Evolutionary conservation across 2,329 filamentous ascomycete genomes (phyloP).

Genomic region (Aureobasidium sp.): DNA sequence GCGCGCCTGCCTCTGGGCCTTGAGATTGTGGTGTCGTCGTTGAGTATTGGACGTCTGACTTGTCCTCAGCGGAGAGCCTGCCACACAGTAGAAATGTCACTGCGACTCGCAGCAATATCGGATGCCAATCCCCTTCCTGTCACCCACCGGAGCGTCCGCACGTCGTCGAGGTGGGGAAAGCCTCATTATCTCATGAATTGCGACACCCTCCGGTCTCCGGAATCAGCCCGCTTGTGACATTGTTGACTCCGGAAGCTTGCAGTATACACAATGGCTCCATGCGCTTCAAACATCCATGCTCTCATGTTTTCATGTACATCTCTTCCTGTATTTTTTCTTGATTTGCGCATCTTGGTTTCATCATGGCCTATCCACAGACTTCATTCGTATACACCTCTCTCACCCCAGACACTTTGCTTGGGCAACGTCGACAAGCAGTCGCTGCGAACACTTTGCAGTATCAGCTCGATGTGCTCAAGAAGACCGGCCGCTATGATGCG

Average conservation of each 20-base stretch:
- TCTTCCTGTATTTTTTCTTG: neutral
- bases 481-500: conserved; percentile 47
- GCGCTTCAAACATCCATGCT: neutral
- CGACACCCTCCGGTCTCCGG: no score
- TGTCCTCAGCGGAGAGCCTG: no score
- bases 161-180: no score
- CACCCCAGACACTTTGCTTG: conserved; percentile 29
- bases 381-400: conserved; percentile 33
- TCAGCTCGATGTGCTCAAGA: conserved; percentile 48
- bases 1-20: no score
- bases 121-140: no score
- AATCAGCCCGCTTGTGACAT: neutral
- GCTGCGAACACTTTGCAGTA: conserved; percentile 42
- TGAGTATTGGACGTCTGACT: no score
- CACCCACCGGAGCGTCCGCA: no score
- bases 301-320: neutral
- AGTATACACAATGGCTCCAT: neutral
- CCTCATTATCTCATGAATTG: no score
- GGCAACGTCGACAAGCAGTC: conserved; percentile 35
- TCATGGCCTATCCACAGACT: conserved; percentile 38
- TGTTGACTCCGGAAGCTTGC: neutral
- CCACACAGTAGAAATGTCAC: no score
- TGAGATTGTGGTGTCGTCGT: no score
- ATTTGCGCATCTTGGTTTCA: no score
- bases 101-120: no score